Evolutionary conservation across 495 filamentous ascomycete genomes (phyloP).

Genomic region (Bombardia bombarda): DNA sequence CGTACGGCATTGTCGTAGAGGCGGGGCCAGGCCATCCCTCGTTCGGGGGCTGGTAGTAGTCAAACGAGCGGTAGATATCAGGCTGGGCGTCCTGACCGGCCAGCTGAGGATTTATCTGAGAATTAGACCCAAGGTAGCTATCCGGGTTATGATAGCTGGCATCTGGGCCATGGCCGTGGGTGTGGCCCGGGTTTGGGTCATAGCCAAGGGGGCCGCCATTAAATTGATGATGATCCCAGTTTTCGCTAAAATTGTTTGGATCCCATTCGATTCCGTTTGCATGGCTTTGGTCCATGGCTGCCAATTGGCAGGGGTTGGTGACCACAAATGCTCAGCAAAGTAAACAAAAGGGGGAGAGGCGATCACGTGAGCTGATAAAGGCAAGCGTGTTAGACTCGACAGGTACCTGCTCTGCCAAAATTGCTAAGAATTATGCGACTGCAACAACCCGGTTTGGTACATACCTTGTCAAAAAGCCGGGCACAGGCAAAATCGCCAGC

Average conservation of each 20-base stretch:
- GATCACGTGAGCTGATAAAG: conserved; percentile 8
- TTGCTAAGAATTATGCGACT: too few relatives aligned
- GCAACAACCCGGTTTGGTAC: too few relatives aligned
- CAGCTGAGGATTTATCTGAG: conserved; percentile 15
- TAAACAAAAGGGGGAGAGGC: background rate
- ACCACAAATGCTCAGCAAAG: background rate
- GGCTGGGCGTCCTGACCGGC: conserved; percentile 11
- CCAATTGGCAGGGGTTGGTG: too few relatives aligned
- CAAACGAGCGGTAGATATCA: conserved; percentile 11
- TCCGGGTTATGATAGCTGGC: conserved; percentile 9
- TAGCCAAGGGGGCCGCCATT: conserved; percentile 5
- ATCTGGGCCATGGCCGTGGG: conserved; percentile 13
- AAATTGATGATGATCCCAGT: conserved; percentile 22
- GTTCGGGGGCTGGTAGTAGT: conserved; percentile 7
- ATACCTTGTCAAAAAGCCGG: too few relatives aligned
- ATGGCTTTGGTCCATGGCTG: conserved; percentile 20
- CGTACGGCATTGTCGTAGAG: conserved; percentile 9
- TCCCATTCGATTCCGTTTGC: conserved; percentile 17
- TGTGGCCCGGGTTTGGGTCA: conserved; percentile 6
- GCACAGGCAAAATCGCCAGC: too few relatives aligned
- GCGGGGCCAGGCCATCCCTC: conserved; percentile 14
- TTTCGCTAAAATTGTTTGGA: conserved; percentile 9
- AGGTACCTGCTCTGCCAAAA: too few relatives aligned
- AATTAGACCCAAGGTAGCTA: too few relatives aligned
- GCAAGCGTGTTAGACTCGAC: background rate